Conservation (phyloP, 768 basidiomycete genomes). For the Plicaturopsis crispa region DNA sequence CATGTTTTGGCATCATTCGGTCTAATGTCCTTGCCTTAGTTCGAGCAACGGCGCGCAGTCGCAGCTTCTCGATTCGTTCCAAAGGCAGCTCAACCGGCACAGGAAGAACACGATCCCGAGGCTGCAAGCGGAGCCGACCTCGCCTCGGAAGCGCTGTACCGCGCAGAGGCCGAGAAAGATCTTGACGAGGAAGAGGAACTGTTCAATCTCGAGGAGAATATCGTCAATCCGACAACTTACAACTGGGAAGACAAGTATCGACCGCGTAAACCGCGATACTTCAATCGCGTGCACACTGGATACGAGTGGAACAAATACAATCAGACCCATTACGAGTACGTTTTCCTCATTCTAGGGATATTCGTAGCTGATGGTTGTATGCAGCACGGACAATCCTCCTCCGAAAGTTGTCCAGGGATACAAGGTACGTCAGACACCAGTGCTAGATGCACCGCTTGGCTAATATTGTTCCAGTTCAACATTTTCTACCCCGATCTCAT, state of each 20-base stretch:
- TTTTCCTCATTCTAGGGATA: slow-evolving; percentile 9
- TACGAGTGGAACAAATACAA: slow-evolving; percentile 99
- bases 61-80: slow-evolving; percentile 85
- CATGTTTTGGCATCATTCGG: slow-evolving; percentile 6
- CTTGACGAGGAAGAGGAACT: slow-evolving; percentile 95
- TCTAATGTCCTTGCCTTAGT: slow-evolving; percentile 32
- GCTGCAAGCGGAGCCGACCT: slow-evolving; percentile 60
- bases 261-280: slow-evolving; percentile 95
- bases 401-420: slow-evolving; percentile 99
- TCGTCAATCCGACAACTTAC: slow-evolving; percentile 77
- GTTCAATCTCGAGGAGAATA: slow-evolving; percentile 89
- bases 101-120: slow-evolving; percentile 48
- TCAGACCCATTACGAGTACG: slow-evolving; percentile 98
- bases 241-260: slow-evolving; percentile 99
- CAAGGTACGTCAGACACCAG: slow-evolving; percentile 68
- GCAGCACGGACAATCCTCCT: slow-evolving; percentile 93
- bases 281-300: slow-evolving; percentile 97
- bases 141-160: slow-evolving; percentile 84
- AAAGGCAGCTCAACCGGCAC: slow-evolving; percentile 55
- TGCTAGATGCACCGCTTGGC: slow-evolving; percentile 9
- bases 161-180: slow-evolving; percentile 87
- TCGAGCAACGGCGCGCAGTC: slow-evolving; percentile 72
- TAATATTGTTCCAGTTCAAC: slow-evolving; percentile 55
- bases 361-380: slow-evolving; percentile 6
- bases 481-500: slow-evolving; percentile 99